Conservation (phyloP, 2,329 filamentous ascomycete genomes). For the Pseudogymnoascus sp. region DNA sequence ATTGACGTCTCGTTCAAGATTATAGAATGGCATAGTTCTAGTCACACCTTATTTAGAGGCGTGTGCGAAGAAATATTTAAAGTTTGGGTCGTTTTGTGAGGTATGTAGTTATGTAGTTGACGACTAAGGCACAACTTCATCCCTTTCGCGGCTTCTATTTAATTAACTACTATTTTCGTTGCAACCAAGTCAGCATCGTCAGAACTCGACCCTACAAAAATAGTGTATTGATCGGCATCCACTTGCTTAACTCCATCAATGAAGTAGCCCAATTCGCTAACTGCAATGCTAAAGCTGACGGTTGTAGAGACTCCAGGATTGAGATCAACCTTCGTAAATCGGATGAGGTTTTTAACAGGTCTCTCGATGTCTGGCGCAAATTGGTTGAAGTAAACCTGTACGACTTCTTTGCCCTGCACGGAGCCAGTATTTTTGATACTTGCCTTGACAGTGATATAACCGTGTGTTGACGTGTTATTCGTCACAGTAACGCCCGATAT, state of each 20-base stretch:
- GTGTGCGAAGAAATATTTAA: background rate
- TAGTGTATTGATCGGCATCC: background rate
- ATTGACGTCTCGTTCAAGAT: too few relatives aligned
- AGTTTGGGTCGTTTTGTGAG: background rate
- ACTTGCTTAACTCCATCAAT: background rate
- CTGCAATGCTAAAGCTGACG: background rate
- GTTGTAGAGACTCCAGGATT: background rate
- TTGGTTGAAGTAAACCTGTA: background rate
- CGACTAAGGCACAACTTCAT: background rate
- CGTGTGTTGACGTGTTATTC: background rate
- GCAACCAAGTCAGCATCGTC: background rate
- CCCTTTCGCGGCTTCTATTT: background rate
- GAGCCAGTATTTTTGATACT: background rate
- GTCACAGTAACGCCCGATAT: background rate
- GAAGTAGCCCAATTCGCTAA: background rate
- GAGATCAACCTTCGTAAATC: background rate
- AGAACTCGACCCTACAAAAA: conserved; percentile 2
- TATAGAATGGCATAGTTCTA: background rate
- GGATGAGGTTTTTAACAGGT: conserved; percentile 1
- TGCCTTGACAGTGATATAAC: background rate
- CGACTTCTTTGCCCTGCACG: background rate
- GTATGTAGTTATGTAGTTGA: background rate
- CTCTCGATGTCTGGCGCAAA: background rate
- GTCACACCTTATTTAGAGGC: background rate
- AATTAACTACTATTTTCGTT: background rate